Evolutionary conservation across 371 early-diverging fungal genomes (phyloP), one percentile per base, ranked within the genome.

Genomic region (Capillidium heterosporum): DNA sequence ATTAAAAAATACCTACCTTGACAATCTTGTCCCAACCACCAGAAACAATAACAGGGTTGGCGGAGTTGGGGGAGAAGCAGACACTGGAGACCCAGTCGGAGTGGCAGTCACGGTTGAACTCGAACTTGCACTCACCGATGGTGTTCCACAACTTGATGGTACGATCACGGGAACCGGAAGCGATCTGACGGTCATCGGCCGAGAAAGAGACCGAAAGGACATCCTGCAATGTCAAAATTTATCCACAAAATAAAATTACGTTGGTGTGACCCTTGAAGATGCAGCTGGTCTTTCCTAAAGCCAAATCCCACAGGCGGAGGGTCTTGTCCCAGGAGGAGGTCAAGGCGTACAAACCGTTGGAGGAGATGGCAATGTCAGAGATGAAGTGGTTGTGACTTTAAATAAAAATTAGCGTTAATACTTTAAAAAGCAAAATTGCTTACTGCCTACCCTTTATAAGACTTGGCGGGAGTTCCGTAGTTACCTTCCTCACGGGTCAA

Each of bases 111-210:
- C 90, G 85, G 60, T 70, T 71, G 67, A 97, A 82, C 78, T 84
- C 88, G 84, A 78, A 87, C 86, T 95, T 97, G 87, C 95, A 95
- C 77, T 97, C 98, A 64, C 95, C 98, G 46, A 94, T 80, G 61
- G 95, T 95, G 89, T 97, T 95, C 98, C 98, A 97, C 71, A 97
- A 73, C 87, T 95, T 97, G 85, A 97, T 94, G 74, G 83, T 78
- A 84, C 89, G 90, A 80, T 97, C 98, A 75, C 95, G 91, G 67
- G 92, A 89, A 63, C 87, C 91, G 59, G 93, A 92, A 64, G 93
- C 91, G 70, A 97, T 95, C 78, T 91, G 94, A 68, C 94, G 89
- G 91, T 93, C 93, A 74, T 95, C 95, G 46, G 98, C 90, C 66
- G 98, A 95, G 89, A 97, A 97, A 60, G 93, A 85, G 63, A 94